A percentile compares a stretch with the other conserved stretches of the same genome.
phyloP scores from a whole-genome alignment of 441 rosid genomes.

The Populus hybrid region DNA sequence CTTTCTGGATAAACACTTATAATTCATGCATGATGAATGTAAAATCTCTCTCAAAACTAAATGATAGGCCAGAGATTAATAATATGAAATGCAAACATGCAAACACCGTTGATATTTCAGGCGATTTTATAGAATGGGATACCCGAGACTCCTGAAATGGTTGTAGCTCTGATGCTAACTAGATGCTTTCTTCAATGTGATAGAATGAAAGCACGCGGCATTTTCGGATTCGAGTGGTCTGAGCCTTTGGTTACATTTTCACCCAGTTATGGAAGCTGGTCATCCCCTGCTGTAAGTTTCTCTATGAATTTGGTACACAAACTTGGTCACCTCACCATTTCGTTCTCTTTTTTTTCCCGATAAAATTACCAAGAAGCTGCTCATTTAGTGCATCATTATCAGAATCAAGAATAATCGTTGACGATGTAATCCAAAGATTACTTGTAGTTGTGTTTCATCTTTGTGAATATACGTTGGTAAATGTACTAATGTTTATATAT shows the following conservation, averaged over 20 bases:
- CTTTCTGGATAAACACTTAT: constrained; percentile 88
- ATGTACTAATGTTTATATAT: not conserved
- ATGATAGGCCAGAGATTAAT: not conserved
- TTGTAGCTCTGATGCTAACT: constrained; percentile 58
- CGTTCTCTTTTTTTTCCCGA: not conserved
- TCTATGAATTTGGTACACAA: not conserved
- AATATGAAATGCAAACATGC: not conserved
- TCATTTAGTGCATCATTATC: not conserved
- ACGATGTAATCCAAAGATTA: not conserved
- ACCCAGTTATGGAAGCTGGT: constrained; percentile 84
- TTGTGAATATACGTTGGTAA: not conserved
- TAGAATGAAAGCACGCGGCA: constrained; percentile 61
- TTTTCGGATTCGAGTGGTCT: constrained; percentile 69
- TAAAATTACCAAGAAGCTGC: too few relatives aligned
- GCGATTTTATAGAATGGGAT: constrained; percentile 71
- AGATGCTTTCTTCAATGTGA: constrained; percentile 7
- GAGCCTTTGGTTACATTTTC: too few relatives aligned
- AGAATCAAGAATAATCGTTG: not conserved
- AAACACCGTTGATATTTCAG: constrained; percentile 27
- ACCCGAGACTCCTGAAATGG: constrained; percentile 65
- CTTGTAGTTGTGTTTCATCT: not conserved
- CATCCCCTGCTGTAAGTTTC: constrained; percentile 79
- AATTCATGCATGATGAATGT: constrained; percentile 84
- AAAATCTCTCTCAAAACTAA: constrained; percentile 23
- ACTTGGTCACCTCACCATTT: not conserved